These are phyloP conservation scores for Thielaviopsis populi DNA, from an alignment of 2,329 filamentous ascomycete genomes.

Conservation along the genomic window DNA sequence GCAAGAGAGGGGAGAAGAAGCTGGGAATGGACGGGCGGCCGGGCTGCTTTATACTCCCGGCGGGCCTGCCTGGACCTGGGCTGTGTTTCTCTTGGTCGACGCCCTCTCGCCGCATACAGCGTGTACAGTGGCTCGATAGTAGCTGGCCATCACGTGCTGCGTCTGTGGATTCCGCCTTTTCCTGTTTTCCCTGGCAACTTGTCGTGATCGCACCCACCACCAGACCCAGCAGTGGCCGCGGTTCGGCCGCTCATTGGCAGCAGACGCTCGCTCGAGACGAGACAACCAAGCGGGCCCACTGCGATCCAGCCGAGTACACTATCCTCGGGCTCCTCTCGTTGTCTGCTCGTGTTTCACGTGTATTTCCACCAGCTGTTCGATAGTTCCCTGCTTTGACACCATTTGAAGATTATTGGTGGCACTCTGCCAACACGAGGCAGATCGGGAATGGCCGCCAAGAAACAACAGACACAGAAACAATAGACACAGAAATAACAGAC, in stretches of 20 bases:
- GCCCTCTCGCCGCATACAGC: not conserved
- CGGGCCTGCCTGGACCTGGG: not conserved
- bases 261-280: not conserved
- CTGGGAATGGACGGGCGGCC: not conserved
- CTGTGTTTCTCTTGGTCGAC: not conserved
- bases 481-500: not conserved
- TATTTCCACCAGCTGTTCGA: not conserved
- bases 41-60: not conserved
- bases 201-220: not conserved
- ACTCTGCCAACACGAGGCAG: not conserved
- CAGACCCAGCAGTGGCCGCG: not conserved
- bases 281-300: not conserved
- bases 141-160: not conserved
- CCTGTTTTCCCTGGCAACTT: not conserved
- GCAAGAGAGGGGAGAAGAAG: not conserved
- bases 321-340: not conserved
- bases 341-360: not conserved
- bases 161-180: not conserved
- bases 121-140: not conserved
- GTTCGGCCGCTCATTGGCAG: not conserved
- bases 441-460: not conserved
- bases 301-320: not conserved
- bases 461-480: not conserved
- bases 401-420: not conserved
- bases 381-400: not conserved